Base-by-base conservation (phyloP, 164 flowering plant species). In the Santalum album region DNA sequence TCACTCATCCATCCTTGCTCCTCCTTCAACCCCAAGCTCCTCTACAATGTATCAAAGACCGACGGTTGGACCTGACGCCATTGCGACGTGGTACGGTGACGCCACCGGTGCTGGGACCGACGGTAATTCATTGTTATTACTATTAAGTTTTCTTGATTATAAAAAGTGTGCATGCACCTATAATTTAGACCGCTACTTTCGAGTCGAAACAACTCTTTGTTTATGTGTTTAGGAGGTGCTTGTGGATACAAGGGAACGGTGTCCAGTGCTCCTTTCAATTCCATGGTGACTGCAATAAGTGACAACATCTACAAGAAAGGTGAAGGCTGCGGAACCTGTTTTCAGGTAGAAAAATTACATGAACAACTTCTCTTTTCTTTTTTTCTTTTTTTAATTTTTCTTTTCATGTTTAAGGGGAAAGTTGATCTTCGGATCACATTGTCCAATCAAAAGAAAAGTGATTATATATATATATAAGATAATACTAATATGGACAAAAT, bases 261-360 rank as follows among this genome's bases (percentile, higher is more conserved):
- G 2, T 70, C 43, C 6, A 44, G 55, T 25, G 17, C 76, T 19
- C 89, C 89, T 25, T 80, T 67, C 56, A 63, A 72, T 27, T 57
- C 77, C 7, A 53, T 66, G 73, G 49, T 80, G 25, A 51, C 83
- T 27, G 80, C 83, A 1, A 83, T 69, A 20, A 78, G 86, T 48
- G 71, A 78, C 51, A 66, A 83, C 44, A 57, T 84, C 1, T 87
- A 29, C 62, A 53, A 67, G 4, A 63, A 65, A 0, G 95, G 90
- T 54, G 53, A 64, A 58, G 95, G 76, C 17, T 84, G 95, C 65
- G 95, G 95, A 34, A 65, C 81, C 52, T 87, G 88, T 65, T 87
- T 70, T 56, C 72, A 80, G 88, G 85, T 83, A 35, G 7, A 3
- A 48, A 2, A 43, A 43, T 43, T 43, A 43, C n/a, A 43, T 43